A percentile compares a stretch with the other conserved stretches of the same genome.
Evolutionary conservation across 2,329 filamentous ascomycete genomes (phyloP).

Genomic region (Chrysosphaeria jannelii): DNA sequence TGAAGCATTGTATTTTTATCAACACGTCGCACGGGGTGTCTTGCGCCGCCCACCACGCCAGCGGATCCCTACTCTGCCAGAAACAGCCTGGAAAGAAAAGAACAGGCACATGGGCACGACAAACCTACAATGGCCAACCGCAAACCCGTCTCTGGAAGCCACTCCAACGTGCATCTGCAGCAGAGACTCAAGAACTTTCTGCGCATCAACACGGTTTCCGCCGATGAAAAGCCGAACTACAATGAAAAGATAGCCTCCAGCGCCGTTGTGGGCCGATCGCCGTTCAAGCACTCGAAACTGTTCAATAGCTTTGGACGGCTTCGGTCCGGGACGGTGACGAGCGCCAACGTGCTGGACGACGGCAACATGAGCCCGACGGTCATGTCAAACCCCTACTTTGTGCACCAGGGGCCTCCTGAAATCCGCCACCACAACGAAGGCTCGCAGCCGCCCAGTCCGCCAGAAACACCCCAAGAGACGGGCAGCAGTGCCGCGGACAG

Average conservation of each 20-base stretch:
- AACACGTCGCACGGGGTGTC: no score
- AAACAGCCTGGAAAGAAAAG: no score
- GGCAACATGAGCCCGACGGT: slow-evolving; percentile 73
- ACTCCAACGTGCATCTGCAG: slow-evolving; percentile 28
- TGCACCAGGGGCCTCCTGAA: slow-evolving; percentile 78
- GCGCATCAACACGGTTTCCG: slow-evolving; percentile 21
- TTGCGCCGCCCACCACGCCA: no score
- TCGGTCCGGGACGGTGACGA: slow-evolving; percentile 68
- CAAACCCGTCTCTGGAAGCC: no score
- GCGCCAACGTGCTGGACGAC: slow-evolving; percentile 76
- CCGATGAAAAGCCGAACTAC: slow-evolving; percentile 1
- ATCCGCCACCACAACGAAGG: slow-evolving; percentile 84
- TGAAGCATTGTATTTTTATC: no score
- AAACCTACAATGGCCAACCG: no score
- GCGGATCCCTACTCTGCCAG: no score
- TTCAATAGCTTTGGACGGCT: slow-evolving; percentile 77
- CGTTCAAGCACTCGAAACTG: slow-evolving; percentile 64
- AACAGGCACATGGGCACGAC: no score
- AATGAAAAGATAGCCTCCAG: slow-evolving; percentile 1
- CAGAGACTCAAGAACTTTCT: slow-evolving; percentile 43
- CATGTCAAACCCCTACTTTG: slow-evolving; percentile 89
- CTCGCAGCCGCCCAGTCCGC: slow-evolving; percentile 74
- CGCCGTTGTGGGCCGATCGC: no score
- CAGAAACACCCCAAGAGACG: slow-evolving; percentile 76
- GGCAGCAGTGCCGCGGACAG: slow-evolving; percentile 43